phyloP scores from a whole-genome alignment of 176 grass and related monocot species.

The Metroxylon sagu region DNA sequence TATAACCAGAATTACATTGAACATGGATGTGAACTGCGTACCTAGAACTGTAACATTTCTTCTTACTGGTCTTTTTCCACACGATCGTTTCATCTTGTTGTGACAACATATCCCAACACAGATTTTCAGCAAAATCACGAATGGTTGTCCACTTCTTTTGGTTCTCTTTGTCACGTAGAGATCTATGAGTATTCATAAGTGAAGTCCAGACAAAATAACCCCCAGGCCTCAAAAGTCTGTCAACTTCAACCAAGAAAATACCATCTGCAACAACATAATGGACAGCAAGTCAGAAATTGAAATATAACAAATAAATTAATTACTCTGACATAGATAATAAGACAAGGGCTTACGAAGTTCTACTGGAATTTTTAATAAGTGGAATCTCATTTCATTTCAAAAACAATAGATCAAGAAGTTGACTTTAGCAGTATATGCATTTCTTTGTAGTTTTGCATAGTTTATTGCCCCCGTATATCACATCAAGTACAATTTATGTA shows the following conservation, averaged over 20 bases:
- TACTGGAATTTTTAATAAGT: background rate
- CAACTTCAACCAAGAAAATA: constrained; percentile 87
- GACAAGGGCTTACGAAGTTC: background rate
- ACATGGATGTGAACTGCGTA: constrained; percentile 14
- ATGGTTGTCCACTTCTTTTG: constrained; percentile 79
- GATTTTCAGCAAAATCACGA: constrained; percentile 50
- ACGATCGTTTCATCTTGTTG: constrained; percentile 99
- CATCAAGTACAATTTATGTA: too few species aligned
- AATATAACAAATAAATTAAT: constrained; percentile 12
- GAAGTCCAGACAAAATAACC: constrained; percentile 99
- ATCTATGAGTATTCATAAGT: constrained; percentile 77
- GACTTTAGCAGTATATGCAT: background rate
- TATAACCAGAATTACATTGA: too few species aligned
- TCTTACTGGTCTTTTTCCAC: constrained; percentile 86
- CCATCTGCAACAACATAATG: constrained; percentile 48
- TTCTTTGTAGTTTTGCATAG: too few species aligned
- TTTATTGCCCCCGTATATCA: too few species aligned
- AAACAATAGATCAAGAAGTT: background rate
- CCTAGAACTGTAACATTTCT: constrained; percentile 79
- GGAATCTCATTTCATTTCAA: background rate
- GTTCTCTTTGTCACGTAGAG: constrained; percentile 86
- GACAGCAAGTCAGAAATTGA: background rate
- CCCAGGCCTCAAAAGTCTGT: constrained; percentile 88
- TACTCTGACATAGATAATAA: too few species aligned
- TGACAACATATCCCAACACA: constrained; percentile 95